These are phyloP conservation scores for Sicyos edulis DNA, from an alignment of 306 rosid species.

Conservation along the genomic window DNA sequence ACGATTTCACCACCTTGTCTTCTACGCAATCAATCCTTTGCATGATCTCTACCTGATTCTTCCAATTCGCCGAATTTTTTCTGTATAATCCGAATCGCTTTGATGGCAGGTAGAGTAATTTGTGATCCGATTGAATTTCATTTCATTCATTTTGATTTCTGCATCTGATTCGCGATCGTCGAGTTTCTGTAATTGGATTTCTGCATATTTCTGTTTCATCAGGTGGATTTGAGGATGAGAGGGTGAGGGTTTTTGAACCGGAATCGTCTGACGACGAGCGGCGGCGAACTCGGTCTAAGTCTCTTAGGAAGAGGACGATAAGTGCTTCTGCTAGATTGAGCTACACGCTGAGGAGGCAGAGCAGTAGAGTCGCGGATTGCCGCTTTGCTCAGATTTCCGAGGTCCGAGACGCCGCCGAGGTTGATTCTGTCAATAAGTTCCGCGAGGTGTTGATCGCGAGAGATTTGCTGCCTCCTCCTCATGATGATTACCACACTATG, in stretches of 20 bases:
- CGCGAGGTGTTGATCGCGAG: conserved; percentile 47
- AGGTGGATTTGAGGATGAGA: conserved; percentile 61
- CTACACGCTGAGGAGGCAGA: conserved; percentile 52
- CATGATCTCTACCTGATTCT: neutral
- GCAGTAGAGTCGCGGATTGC: conserved; percentile 61
- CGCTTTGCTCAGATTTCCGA: conserved; percentile 59
- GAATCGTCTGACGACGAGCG: conserved; percentile 87
- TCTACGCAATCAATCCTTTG: neutral
- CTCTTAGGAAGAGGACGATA: conserved; percentile 62
- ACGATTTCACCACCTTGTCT: neutral
- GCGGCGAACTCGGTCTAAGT: conserved; percentile 61
- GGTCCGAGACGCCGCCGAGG: conserved; percentile 87
- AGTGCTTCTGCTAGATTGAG: conserved; percentile 58
- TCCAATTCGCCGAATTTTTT: neutral
- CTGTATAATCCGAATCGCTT: neutral
- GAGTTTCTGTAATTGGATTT: neutral
- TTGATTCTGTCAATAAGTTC: conserved; percentile 60
- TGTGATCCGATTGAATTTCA: too few relatives aligned
- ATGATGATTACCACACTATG: conserved; percentile 88
- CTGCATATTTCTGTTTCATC: conserved; percentile 22
- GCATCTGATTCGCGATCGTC: neutral
- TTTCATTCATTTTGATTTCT: neutral
- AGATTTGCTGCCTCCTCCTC: conserved; percentile 62
- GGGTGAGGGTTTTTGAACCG: conserved; percentile 41
- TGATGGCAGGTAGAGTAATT: too few relatives aligned